Evolutionary conservation across 805 yeast genomes (phyloP).

Genomic region (Diddensiella transvaalensis): DNA sequence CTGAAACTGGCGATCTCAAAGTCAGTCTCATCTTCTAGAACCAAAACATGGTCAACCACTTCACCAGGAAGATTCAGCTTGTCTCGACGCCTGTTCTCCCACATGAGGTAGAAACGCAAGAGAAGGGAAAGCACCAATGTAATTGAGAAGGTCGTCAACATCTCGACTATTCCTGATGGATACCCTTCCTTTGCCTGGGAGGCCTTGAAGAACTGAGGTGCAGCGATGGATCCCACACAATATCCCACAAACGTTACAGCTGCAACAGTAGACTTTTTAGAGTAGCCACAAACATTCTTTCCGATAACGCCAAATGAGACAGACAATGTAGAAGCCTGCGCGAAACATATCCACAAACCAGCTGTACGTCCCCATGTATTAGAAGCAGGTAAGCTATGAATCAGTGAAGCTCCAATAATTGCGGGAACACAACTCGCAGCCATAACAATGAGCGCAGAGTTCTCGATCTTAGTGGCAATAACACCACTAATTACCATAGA

Average conservation of each 20-base stretch:
- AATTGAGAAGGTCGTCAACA: conserved; percentile 5
- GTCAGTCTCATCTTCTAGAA: neutral
- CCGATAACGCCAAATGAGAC: conserved; percentile 31
- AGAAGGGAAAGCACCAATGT: conserved; percentile 2
- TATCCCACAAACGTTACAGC: conserved; percentile 57
- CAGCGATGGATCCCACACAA: conserved; percentile 58
- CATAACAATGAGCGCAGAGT: neutral
- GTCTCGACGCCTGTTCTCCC: conserved; percentile 6
- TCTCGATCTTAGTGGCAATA: conserved; percentile 3
- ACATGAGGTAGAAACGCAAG: neutral
- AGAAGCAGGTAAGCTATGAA: conserved; percentile 4
- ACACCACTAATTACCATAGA: conserved; percentile 6
- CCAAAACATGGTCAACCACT: neutral
- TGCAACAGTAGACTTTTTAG: conserved; percentile 48
- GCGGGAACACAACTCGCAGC: conserved; percentile 20
- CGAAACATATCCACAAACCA: conserved; percentile 31
- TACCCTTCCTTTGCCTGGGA: conserved; percentile 29
- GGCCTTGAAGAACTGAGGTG: conserved; percentile 61
- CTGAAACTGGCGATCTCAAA: conserved; percentile 1
- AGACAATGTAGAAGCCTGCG: conserved; percentile 39
- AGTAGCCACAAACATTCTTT: conserved; percentile 47
- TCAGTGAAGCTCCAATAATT: conserved; percentile 6
- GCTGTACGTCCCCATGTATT: conserved; percentile 4
- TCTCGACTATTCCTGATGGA: conserved; percentile 5
- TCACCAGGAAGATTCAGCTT: conserved; percentile 4